These are phyloP conservation scores for Malus hybrid DNA, from an alignment of 331 rosid genomes.

Conservation along the genomic window DNA sequence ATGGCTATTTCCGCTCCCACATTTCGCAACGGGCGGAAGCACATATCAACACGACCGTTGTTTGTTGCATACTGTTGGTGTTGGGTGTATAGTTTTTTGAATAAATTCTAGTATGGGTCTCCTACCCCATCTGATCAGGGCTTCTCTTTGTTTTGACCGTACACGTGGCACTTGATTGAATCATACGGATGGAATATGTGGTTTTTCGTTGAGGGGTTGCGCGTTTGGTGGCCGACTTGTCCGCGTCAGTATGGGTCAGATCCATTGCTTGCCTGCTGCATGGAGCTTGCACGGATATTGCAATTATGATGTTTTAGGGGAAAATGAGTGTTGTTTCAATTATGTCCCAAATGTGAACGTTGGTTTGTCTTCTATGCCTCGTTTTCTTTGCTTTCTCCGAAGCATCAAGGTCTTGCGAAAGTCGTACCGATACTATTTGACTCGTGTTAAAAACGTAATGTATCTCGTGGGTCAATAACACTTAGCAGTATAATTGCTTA, in stretches of 20 bases:
- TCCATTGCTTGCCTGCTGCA: not conserved
- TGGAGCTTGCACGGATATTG: not conserved
- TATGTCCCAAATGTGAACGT: not conserved
- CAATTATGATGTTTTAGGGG: conserved; percentile 2
- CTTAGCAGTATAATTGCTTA: too few relatives aligned
- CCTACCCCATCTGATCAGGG: not conserved
- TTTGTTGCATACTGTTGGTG: not conserved
- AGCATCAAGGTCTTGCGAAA: too few relatives aligned
- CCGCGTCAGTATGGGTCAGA: not conserved
- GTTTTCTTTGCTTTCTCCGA: not conserved
- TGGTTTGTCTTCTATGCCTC: not conserved
- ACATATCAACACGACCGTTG: conserved; percentile 24
- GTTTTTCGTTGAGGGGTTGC: too few relatives aligned
- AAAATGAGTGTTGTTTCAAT: not conserved
- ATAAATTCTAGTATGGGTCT: not conserved
- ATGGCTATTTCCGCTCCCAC: not conserved
- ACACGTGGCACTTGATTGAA: conserved; percentile 21
- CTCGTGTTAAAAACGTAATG: not conserved
- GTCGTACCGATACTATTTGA: not conserved
- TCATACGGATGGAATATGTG: not conserved
- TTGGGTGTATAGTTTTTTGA: not conserved
- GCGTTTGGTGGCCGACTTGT: conserved; percentile 26
- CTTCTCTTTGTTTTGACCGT: not conserved
- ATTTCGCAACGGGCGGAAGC: not conserved
- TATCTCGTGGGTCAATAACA: not conserved